Conservation (phyloP, 331 rosid species). For the Stylosanthes scabra region DNA sequence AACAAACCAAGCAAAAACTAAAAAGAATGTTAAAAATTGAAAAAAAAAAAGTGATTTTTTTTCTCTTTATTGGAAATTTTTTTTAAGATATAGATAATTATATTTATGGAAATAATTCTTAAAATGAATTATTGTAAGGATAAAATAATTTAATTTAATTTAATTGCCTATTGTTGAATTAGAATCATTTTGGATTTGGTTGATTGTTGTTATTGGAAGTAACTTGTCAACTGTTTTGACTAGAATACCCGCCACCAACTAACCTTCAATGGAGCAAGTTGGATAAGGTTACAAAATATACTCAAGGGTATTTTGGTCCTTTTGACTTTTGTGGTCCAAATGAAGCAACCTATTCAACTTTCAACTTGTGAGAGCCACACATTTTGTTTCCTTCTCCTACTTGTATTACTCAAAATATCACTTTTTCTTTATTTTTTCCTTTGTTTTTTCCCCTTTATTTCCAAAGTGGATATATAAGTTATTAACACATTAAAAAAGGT, state of each 20-base stretch:
- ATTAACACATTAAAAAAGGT: no score
- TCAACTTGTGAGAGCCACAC: slow-evolving; percentile 30
- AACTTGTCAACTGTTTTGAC: slow-evolving; percentile 14
- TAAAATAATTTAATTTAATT: neutral
- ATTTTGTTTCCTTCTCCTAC: neutral
- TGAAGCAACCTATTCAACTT: neutral
- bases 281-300: slow-evolving; percentile 1
- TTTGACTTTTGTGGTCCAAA: neutral
- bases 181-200: slow-evolving; percentile 27
- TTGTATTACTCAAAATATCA: neutral
- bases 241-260: slow-evolving; percentile 40
- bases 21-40: no score
- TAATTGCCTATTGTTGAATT: no score
- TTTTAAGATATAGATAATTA: no score
- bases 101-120: no score
- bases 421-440: neutral
- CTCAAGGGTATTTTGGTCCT: slow-evolving; percentile 41
- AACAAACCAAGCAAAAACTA: neutral
- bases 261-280: neutral
- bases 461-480: no score
- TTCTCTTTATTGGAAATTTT: neutral
- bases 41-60: no score
- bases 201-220: slow-evolving; percentile 3
- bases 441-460: no score
- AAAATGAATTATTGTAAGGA: no score